These are phyloP conservation scores for Ganoderma boninense DNA, from an alignment of 1,284 basidiomycete species.

Conservation along the genomic window DNA sequence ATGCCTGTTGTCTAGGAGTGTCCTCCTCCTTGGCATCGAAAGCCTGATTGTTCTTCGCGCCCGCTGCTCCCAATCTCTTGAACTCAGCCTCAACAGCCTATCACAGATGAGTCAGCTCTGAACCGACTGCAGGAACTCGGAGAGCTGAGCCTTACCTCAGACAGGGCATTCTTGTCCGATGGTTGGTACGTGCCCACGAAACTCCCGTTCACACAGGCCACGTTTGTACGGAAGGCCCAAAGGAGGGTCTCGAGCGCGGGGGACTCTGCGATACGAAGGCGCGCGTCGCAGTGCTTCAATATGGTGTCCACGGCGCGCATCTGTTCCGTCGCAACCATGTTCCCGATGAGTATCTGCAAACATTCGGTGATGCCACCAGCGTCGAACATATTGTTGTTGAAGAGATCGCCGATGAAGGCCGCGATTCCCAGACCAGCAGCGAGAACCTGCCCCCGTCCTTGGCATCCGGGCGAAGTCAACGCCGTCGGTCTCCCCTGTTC, in stretches of 20 bases:
- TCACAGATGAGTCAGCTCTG: background rate
- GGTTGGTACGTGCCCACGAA: background rate
- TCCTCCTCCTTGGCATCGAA: background rate
- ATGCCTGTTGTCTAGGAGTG: background rate
- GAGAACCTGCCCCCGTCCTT: conserved; percentile 25
- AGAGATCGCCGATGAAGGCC: conserved; percentile 46
- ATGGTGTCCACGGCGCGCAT: conserved; percentile 42
- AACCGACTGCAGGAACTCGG: no score
- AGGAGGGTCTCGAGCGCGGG: conserved; percentile 8
- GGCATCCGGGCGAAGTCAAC: conserved; percentile 21
- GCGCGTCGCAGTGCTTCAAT: conserved; percentile 29
- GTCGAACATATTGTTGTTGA: conserved; percentile 35
- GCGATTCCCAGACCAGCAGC: conserved; percentile 39
- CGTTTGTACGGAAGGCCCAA: conserved; percentile 8
- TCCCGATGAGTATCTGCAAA: conserved; percentile 37
- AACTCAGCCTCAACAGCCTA: conserved; percentile 1
- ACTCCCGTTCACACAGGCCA: background rate
- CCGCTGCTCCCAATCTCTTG: background rate
- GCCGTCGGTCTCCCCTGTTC: conserved; percentile 17
- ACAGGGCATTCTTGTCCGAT: conserved; percentile 7
- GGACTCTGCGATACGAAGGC: conserved; percentile 20
- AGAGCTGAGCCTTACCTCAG: background rate
- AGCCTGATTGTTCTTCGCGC: background rate
- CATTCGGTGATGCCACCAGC: conserved; percentile 38
- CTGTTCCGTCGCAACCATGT: conserved; percentile 42